Percentiles rank a stretch among this genome's conserved stretches.
These are phyloP conservation scores for Aphanomyces cochlioides DNA, from an alignment of 352 stramenopile genomes.

Conservation along the genomic window DNA sequence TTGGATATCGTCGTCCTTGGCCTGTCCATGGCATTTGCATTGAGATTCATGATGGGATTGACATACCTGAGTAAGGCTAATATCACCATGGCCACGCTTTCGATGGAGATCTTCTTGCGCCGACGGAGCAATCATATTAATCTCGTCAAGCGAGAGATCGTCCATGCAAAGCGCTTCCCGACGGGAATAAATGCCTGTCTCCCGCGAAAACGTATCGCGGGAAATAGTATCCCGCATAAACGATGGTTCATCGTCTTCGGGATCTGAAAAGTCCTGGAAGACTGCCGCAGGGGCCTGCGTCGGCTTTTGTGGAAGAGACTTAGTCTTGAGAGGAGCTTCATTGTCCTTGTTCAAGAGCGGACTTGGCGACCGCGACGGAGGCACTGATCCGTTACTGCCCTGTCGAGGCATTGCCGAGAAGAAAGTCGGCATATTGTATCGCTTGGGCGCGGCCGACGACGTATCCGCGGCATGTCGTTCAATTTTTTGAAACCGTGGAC, in stretches of 20 bases:
- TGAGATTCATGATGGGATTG: background rate
- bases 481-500: background rate
- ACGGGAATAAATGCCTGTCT: constrained; percentile 17
- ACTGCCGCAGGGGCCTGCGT: background rate
- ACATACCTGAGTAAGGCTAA: background rate
- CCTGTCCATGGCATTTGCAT: background rate
- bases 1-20: constrained; percentile 20
- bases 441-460: constrained; percentile 1
- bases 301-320: background rate
- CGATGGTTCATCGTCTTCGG: constrained; percentile 22
- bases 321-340: constrained; percentile 2
- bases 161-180: constrained; percentile 27
- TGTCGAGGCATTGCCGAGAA: constrained; percentile 15
- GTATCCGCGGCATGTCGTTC: constrained; percentile 2
- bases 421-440: constrained; percentile 31
- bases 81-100: constrained; percentile 1
- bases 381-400: background rate
- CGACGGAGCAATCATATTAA: constrained; percentile 17
- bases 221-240: constrained; percentile 10
- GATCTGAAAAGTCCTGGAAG: constrained; percentile 19
- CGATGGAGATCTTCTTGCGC: constrained; percentile 13
- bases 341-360: too few species aligned
- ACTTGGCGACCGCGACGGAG: background rate
- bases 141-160: constrained; percentile 21
- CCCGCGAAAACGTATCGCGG: constrained; percentile 17